Evolutionary conservation across 176 grass and related monocot genomes (phyloP), one percentile per base, ranked within the genome.

Genomic region (Bolboschoenus planiculmis): DNA sequence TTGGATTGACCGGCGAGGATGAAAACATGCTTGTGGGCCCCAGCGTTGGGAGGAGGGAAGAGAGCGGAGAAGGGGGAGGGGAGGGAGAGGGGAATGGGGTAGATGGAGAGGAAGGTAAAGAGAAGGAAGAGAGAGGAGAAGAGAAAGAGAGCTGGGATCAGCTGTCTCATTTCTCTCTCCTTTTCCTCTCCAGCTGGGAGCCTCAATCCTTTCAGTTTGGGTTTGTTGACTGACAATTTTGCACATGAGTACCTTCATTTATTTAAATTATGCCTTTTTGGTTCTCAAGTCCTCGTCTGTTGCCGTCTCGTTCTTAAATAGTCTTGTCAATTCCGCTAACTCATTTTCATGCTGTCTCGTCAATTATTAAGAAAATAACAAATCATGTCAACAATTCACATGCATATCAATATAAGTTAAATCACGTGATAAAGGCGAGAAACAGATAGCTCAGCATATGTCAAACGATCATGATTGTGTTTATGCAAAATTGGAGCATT

Each of bases 1-100:
- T 97, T 97, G 84, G 92, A 94, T 78, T 94, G 95, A 9, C 95
- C 95, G 0, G 90, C 95, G 10, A 97, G 92, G 72, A 97, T 78
- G 90, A 97, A 92, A 24, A 97, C 39, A 13, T 91, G 88, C 81
- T 91, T 92, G 83, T 83, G 63, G 26, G 70, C 13, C 23, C 51
- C 68, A 13, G 90, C 80, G 61, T 92, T 88, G 1, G 90, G 87
- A 0, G 89, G 82, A 15, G 11, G 6, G 21, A 83, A 84, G 50
- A 78, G 60, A 34, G 74, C 24, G 31, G 54, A 61, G 56, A 88
- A 60, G 3, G 74, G 20, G 15, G 81, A 56, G 48, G 61, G 70
- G 44, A 76, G 48, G 85, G 43, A 60, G 77, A 48, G 1, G 3
- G 80, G 16, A 48, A 48, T n/a, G 29, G 86, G 77, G 55, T 85